Evolutionary conservation across 2,329 filamentous ascomycete species (phyloP).

Genomic region (Xylaria sp.): DNA sequence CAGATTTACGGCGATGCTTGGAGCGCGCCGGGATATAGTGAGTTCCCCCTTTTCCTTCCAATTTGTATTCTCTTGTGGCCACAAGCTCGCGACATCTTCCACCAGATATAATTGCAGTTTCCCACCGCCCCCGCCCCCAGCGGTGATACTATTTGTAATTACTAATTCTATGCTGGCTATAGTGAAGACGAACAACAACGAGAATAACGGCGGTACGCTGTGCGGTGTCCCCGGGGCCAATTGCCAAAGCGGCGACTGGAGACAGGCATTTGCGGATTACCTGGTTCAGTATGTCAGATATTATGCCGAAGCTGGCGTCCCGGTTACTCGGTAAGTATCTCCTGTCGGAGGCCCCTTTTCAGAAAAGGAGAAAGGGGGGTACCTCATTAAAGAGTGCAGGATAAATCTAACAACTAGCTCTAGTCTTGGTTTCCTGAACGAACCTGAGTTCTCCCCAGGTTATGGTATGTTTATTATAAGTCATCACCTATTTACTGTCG

Average conservation of each 20-base stretch:
- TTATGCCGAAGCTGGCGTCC: slow-evolving; percentile 52
- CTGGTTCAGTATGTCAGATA: slow-evolving; percentile 55
- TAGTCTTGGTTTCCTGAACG: slow-evolving; percentile 46
- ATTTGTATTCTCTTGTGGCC: neutral
- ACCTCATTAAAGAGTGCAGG: neutral
- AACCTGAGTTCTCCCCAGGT: slow-evolving; percentile 45
- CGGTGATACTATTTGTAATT: neutral
- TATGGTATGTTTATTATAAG: slow-evolving; percentile 35
- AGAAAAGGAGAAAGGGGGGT: neutral
- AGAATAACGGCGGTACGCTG: slow-evolving; percentile 51
- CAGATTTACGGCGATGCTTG: slow-evolving; percentile 55
- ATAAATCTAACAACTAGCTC: slow-evolving; percentile 24
- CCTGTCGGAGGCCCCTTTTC: neutral
- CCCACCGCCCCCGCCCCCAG: no score
- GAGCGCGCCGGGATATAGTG: slow-evolving; percentile 52
- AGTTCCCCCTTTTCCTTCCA: neutral
- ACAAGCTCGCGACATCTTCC: neutral
- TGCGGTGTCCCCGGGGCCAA: slow-evolving; percentile 51
- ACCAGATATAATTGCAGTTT: neutral
- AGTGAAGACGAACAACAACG: slow-evolving; percentile 56
- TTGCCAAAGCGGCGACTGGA: slow-evolving; percentile 53
- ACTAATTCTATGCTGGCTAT: neutral
- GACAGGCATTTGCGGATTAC: slow-evolving; percentile 57
- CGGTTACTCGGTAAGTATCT: slow-evolving; percentile 41
- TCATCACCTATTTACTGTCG: neutral